Evolutionary conservation across 495 filamentous ascomycete genomes (phyloP), one percentile per base, ranked within the genome.

Genomic region (Neurospora africana): DNA sequence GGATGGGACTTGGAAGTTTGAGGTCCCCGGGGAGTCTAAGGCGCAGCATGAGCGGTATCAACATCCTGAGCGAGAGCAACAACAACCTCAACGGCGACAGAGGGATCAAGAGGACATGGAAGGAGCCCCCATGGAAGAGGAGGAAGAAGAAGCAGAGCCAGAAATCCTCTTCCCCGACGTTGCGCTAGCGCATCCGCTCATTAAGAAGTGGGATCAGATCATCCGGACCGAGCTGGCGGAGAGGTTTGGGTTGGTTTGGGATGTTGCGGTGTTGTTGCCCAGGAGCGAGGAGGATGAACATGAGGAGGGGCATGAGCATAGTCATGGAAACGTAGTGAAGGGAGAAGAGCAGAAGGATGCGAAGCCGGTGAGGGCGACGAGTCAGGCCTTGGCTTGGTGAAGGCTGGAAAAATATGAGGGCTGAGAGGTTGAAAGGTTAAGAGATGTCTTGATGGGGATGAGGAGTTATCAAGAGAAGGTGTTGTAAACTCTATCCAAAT

Each of bases 1-100:
- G 39, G 86, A 89, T 72, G 91, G 89, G 11, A 83, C 84, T 13
- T 92, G 91, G 85, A 86, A 77, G 76, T 93, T 88, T 81, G 82
- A 83, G 0, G 85, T 91, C 17, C 65, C 70, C 11, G 73, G 71
- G 23, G 83, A 21, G 75, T 72, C 44, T 61, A 76, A 67, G n/a
- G 36, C 10, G 9, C 38, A 41, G 38, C 23, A 21, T 37, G 53
- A 21, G 30, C 61, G 75, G 44, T 78, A 77, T 67, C 53, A 65
- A 27, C 47, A 58, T 58, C 47, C 47, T 15, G 47, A 58, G 21
- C 30, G 53, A 33, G 13, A 61, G 13, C 53, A 33, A 58, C 23
- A 27, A 3, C 41, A n/a, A 9, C 19, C 1, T 4, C 43, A 30
- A 7, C 10, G 30, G 10, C 47, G 5, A 27, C 53, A 30, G 23